Evolutionary conservation across 208 protist genomes (phyloP), one percentile per base, ranked within the genome.

Genomic region (Strigomonas culicis): DNA sequence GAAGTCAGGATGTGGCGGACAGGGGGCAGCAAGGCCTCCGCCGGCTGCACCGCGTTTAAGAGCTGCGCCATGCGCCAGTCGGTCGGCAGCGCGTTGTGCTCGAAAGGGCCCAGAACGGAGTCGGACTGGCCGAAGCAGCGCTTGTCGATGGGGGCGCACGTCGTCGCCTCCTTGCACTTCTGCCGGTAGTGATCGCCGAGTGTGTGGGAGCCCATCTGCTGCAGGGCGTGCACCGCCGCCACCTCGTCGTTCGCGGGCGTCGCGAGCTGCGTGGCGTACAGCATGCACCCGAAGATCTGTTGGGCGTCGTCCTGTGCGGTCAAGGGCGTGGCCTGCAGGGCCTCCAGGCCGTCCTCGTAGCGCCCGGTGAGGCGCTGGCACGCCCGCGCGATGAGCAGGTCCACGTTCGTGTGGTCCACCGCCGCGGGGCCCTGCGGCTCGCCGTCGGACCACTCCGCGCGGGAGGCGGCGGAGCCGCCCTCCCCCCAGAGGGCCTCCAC

Each of bases 401-500:
- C 82, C 3, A 92, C 72, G 46, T 80, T 86, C 0, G 52, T 56
- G 50, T 71, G 69, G 32, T 79, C 75, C 32, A 87, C 51, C 25
- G 79, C 59, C 47, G 22, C n/a, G 25, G 10, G 30, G 11, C 10
- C 17, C 8, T 11, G 41, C 21, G 24, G 1, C 30, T 8, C 30
- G 25, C 21, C 7, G 15, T 15, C 19, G 17, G 36, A 22, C 10
- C 4, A 13, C 1, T 28, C 32, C 11, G 15, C 25, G 30, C 7
- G 19, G 49, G 7, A 58, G 30, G 22, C 41, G n/a, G 27, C 1
- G 21, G 2, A 15, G 32, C n/a, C 28, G 31, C 36, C 50, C 28
- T 15, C 41, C n/a, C 43, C 21, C 84, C 87, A 93, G 28, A 94
- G 74, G 0, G 63, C 44, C 53, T 78, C 74, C 55, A 94, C 88